Evolutionary conservation across 2,329 filamentous ascomycete species (phyloP), one percentile per base, ranked within the genome.

Genomic region (Arthroderma sp.): DNA sequence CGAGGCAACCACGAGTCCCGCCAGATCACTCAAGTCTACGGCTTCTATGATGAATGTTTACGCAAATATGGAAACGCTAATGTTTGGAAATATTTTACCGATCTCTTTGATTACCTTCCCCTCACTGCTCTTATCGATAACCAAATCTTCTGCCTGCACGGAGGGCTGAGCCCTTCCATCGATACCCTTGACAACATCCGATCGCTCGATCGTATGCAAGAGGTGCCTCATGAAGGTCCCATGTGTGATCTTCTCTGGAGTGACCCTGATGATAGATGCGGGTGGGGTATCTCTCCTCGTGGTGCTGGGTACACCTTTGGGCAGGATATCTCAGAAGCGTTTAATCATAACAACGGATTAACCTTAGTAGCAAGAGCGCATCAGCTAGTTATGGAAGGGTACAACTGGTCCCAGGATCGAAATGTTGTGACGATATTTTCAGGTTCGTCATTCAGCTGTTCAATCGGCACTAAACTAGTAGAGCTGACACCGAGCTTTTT

Each of bases 371-470:
- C 81, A 27, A 74, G 81, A 55, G 81, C 81, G 8, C 81, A 85
- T 65, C 81, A 85, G 58, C 69, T 85, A 22, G 81, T 85, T 51
- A 84, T 85, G 54, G 81, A 85, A 63, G 81, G 81, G 47, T 85
- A 83, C 69, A 85, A 85, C 77, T 96, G 93, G 61, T 96, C 96
- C 66, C 75, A 83, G 44, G 85, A 94, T 62, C 89, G 91, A 67
- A 93, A 93, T 8, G 88, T 95, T 36, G 88, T 94, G 11, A 83
- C 80, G 1, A 80, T 83, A 27, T 83, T 80, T 36, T 49, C 48
- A 43, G 48, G 48, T 49, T 45, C 10, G 37, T 9, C 33, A 11
- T 27, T 29, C 38, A 38, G 33, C 31, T 3, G 4, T 5, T 5
- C 15, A 3, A 4, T 8, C 22, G 29, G 7, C 22, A 22, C 5